phyloP scores from a whole-genome alignment of 495 filamentous ascomycete genomes.

The Aspergillus mulundensis region DNA sequence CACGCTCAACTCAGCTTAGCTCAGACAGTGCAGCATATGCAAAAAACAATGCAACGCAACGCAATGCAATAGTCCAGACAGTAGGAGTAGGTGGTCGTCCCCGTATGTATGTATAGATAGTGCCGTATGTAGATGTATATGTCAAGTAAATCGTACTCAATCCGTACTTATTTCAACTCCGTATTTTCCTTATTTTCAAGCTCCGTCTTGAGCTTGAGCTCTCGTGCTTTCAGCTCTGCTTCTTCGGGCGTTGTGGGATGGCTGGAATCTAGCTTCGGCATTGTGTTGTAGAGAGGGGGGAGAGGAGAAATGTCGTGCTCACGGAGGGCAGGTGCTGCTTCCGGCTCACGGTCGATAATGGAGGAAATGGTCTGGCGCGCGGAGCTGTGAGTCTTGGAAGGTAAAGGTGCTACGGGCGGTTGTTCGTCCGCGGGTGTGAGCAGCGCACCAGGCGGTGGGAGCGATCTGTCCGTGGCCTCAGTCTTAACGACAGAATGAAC shows the following conservation, averaged over 20 bases:
- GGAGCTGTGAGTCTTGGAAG: slow-evolving; percentile 25
- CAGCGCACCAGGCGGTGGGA: slow-evolving; percentile 18
- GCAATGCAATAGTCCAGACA: slow-evolving; percentile 1
- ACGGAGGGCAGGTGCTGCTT: slow-evolving; percentile 17
- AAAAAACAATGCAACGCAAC: background rate
- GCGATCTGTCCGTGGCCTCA: slow-evolving; percentile 24
- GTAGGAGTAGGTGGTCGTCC: background rate
- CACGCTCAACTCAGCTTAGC: slow-evolving; percentile 8
- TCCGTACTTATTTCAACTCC: slow-evolving; percentile 13
- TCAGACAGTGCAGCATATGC: background rate
- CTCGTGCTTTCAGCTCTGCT: slow-evolving; percentile 22
- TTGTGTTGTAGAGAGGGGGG: slow-evolving; percentile 15
- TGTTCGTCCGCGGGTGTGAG: slow-evolving; percentile 17
- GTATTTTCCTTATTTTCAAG: slow-evolving; percentile 23
- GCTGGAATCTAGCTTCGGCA: slow-evolving; percentile 15
- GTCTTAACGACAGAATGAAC: slow-evolving; percentile 31
- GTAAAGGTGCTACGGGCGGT: background rate
- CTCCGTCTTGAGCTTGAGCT: slow-evolving; percentile 25
- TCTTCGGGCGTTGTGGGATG: slow-evolving; percentile 23
- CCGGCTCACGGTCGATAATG: slow-evolving; percentile 42
- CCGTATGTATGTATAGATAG: background rate
- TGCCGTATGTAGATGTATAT: background rate
- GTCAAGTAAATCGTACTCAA: slow-evolving; percentile 1
- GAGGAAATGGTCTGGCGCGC: slow-evolving; percentile 46
- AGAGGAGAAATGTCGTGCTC: slow-evolving; percentile 23